A percentile compares a stretch with the other conserved stretches of the same genome.
phyloP scores from a whole-genome alignment of 2,329 filamentous ascomycete species.

The Clonostachys rosea region DNA sequence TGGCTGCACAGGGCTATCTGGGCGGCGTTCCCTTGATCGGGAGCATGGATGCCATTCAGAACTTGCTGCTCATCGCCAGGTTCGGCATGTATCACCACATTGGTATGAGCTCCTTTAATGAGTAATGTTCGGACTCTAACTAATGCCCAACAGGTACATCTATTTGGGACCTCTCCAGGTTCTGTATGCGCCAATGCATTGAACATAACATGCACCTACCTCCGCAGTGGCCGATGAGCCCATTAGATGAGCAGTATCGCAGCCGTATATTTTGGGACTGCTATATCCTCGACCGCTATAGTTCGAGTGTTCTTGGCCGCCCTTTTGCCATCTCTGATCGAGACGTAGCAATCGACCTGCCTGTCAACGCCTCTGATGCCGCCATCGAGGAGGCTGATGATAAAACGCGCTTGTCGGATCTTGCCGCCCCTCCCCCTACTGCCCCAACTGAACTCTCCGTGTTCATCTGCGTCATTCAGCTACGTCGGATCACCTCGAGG shows the following conservation, averaged over 20 bases:
- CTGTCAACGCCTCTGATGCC: constrained; percentile 24
- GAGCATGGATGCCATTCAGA: constrained; percentile 22
- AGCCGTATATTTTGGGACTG: constrained; percentile 37
- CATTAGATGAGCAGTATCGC: constrained; percentile 25
- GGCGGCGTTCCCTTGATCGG: constrained; percentile 18
- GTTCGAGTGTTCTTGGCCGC: constrained; percentile 30
- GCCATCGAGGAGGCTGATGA: constrained; percentile 12
- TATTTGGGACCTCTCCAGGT: constrained; percentile 31
- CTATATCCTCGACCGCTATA: constrained; percentile 38
- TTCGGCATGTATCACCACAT: constrained; percentile 35
- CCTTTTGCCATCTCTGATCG: constrained; percentile 33
- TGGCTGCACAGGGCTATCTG: constrained; percentile 24
- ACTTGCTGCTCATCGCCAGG: constrained; percentile 29
- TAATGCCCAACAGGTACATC: constrained; percentile 15
- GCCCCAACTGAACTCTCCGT: constrained; percentile 10
- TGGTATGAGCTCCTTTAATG: constrained; percentile 8
- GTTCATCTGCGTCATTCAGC: constrained; percentile 27
- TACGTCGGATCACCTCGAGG: constrained; percentile 32
- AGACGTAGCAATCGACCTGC: constrained; percentile 28
- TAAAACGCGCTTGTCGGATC: neutral
- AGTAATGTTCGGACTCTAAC: neutral
- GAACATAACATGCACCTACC: constrained; percentile 25
- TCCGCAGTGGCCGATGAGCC: constrained; percentile 2
- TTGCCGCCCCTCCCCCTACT: neutral
- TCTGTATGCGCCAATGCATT: constrained; percentile 32